These are phyloP conservation scores for Vitis amurensis DNA, from an alignment of 164 flowering plant genomes.

Conservation along the genomic window DNA sequence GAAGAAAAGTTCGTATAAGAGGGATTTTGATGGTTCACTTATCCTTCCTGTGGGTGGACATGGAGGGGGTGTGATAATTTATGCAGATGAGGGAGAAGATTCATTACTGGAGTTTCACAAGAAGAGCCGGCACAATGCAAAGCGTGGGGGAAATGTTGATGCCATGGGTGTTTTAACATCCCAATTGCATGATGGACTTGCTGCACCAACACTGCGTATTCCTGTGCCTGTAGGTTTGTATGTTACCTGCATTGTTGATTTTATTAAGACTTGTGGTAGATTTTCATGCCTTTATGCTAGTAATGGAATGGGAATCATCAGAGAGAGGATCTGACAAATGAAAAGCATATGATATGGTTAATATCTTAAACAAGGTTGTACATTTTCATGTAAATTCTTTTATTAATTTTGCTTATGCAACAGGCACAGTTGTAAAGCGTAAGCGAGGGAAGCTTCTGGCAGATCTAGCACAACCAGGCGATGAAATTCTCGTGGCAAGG, in stretches of 20 bases:
- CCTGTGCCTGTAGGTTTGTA: constrained; percentile 93
- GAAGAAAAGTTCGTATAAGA: constrained; percentile 51
- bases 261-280: neutral
- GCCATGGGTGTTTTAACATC: constrained; percentile 83
- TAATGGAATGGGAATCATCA: neutral
- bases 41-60: constrained; percentile 91
- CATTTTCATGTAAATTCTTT: neutral
- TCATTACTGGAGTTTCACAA: constrained; percentile 75
- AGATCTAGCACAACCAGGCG: constrained; percentile 82
- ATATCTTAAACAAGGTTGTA: too few relatives aligned
- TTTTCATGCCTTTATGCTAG: neutral
- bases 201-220: constrained; percentile 80
- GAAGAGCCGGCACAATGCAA: constrained; percentile 68
- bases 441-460: constrained; percentile 86
- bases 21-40: constrained; percentile 88
- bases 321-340: neutral
- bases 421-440: constrained; percentile 90
- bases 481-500: constrained; percentile 85
- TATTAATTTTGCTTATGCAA: constrained; percentile 8
- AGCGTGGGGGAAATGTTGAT: constrained; percentile 95
- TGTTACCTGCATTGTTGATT: neutral
- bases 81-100: constrained; percentile 81
- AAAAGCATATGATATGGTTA: too few relatives aligned
- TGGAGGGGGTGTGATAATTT: constrained; percentile 88
- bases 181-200: constrained; percentile 61